phyloP scores from a whole-genome alignment of 129 eudicot genomes.

The Artemisia argyi region DNA sequence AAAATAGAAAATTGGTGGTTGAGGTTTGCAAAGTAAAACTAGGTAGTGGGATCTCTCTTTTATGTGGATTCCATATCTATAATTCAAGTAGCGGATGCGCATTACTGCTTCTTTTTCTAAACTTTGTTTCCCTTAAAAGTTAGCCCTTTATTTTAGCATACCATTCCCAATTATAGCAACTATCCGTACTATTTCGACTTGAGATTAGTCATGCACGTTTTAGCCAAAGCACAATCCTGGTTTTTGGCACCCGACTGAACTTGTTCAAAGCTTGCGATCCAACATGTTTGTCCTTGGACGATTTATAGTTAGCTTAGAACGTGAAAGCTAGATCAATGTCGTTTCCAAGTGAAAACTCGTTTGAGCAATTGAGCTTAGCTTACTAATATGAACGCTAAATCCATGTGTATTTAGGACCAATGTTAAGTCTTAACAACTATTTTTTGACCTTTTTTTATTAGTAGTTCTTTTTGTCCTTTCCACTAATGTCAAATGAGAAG shows the following conservation, averaged over 20 bases:
- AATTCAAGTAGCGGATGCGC: constrained; percentile 27
- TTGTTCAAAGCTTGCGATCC: too few species aligned
- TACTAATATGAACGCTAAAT: too few species aligned
- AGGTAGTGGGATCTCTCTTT: constrained; percentile 8
- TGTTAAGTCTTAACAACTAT: too few species aligned
- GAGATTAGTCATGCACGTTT: background rate
- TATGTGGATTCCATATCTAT: constrained; percentile 31
- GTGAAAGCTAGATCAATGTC: too few species aligned
- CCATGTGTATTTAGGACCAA: too few species aligned
- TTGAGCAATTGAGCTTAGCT: too few species aligned
- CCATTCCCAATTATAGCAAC: background rate
- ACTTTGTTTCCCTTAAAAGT: background rate
- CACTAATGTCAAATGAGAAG: too few species aligned
- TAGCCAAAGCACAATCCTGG: background rate
- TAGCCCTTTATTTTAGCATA: background rate
- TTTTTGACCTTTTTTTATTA: too few species aligned
- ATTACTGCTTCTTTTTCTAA: background rate
- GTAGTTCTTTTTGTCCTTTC: too few species aligned
- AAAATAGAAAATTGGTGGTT: constrained; percentile 10
- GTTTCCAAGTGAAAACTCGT: too few species aligned
- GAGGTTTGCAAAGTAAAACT: constrained; percentile 13
- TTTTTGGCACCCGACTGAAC: background rate
- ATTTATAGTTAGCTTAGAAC: too few species aligned
- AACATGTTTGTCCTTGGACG: too few species aligned
- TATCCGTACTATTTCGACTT: background rate